phyloP scores from a whole-genome alignment of 768 basidiomycete species.

The Kwoniella newhampshirensis region DNA sequence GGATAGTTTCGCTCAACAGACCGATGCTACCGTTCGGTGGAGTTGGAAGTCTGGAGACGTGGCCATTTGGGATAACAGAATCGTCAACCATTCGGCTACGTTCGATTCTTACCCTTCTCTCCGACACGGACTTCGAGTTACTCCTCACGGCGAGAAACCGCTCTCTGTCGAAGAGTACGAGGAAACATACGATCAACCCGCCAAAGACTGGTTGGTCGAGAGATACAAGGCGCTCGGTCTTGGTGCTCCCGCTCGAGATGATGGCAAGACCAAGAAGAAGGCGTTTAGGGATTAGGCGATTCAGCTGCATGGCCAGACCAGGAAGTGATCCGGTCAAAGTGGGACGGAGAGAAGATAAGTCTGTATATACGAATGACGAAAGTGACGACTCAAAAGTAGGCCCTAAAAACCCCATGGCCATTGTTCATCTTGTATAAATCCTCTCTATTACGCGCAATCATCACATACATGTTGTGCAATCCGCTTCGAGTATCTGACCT shows the following conservation, averaged over 20 bases:
- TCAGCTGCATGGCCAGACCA: no score
- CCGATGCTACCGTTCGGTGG: conserved; percentile 41
- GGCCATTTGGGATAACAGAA: conserved; percentile 83
- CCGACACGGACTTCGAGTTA: conserved; percentile 75
- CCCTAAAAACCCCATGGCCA: neutral
- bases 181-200: conserved; percentile 63
- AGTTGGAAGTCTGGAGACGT: conserved; percentile 71
- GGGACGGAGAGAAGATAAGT: no score
- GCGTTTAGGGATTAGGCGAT: conserved; percentile 48
- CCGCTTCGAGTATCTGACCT: no score
- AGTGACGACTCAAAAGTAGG: no score
- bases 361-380: neutral
- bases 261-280: conserved; percentile 41
- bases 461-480: no score
- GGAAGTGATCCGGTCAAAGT: no score
- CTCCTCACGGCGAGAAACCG: conserved; percentile 77
- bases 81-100: conserved; percentile 74
- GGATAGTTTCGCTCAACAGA: conserved; percentile 61
- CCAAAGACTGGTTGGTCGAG: conserved; percentile 71
- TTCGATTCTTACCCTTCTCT: conserved; percentile 69
- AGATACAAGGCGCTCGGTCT: conserved; percentile 68
- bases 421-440: neutral
- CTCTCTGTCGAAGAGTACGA: conserved; percentile 70
- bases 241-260: conserved; percentile 34
- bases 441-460: neutral